A percentile compares a stretch with the other conserved stretches of the same genome.
Evolutionary conservation across 331 rosid species (phyloP).

Genomic region (Quercus phellos): DNA sequence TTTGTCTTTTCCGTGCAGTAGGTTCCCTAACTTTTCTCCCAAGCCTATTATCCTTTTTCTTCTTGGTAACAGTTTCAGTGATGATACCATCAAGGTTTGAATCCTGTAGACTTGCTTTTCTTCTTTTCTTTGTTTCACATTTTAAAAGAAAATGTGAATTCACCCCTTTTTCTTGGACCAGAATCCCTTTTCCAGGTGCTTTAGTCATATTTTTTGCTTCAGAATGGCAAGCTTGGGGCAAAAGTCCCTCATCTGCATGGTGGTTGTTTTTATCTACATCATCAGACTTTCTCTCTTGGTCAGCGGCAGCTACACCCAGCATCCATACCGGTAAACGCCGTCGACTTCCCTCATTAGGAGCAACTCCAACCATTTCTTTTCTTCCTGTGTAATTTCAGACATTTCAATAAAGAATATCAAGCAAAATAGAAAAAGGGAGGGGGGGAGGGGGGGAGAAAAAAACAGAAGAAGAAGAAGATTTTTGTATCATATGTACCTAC

Average conservation of each 20-base stretch:
- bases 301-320: constrained; percentile 43
- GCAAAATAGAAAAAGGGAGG: not conserved
- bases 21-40: constrained; percentile 25
- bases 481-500: not conserved
- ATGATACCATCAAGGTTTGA: constrained; percentile 13
- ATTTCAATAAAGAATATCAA: not conserved
- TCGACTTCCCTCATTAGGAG: constrained; percentile 38
- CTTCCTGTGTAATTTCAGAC: not conserved
- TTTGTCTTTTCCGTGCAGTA: constrained; percentile 20
- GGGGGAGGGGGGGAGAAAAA: not conserved
- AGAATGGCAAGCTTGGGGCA: constrained; percentile 9
- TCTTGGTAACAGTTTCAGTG: constrained; percentile 25
- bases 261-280: constrained; percentile 27
- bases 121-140: constrained; percentile 31
- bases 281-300: constrained; percentile 24
- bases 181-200: constrained; percentile 4
- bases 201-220: constrained; percentile 8
- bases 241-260: constrained; percentile 18
- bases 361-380: constrained; percentile 25
- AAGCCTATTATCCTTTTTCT: constrained; percentile 17
- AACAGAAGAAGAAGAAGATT: not conserved
- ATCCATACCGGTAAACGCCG: constrained; percentile 79
- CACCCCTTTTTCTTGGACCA: constrained; percentile 26
- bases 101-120: constrained; percentile 21
- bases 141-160: constrained; percentile 23